Conservation (phyloP, 768 basidiomycete species). For the Lentinula guzmanii region DNA sequence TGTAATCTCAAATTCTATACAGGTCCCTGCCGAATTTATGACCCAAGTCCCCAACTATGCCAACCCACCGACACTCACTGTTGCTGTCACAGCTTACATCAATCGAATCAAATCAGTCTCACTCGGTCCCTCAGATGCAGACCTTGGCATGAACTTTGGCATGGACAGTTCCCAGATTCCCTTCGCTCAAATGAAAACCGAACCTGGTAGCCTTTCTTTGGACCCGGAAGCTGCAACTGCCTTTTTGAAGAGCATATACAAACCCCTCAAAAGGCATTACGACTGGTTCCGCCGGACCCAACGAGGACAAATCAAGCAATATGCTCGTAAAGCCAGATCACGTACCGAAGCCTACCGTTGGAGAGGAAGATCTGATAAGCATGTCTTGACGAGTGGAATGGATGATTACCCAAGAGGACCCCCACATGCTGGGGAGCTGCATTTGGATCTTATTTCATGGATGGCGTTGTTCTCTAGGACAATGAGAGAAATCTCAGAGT, state of each 20-base stretch:
- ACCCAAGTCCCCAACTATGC: slow-evolving; percentile 92
- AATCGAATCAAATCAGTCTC: slow-evolving; percentile 50
- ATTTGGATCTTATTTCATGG: slow-evolving; percentile 92
- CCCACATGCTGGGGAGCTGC: slow-evolving; percentile 87
- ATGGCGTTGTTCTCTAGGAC: slow-evolving; percentile 94
- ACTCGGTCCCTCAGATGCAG: slow-evolving; percentile 44
- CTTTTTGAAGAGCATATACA: slow-evolving; percentile 79
- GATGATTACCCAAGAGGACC: slow-evolving; percentile 94
- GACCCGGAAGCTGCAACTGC: slow-evolving; percentile 54
- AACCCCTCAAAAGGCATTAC: slow-evolving; percentile 83
- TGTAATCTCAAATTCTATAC: slow-evolving; percentile 4
- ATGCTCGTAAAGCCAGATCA: slow-evolving; percentile 78
- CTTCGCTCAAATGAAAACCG: slow-evolving; percentile 8
- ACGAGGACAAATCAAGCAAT: slow-evolving; percentile 90
- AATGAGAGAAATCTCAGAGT: slow-evolving; percentile 86
- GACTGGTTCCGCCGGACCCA: slow-evolving; percentile 96
- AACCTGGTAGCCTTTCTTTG: slow-evolving; percentile 37
- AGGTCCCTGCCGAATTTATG: slow-evolving; percentile 88
- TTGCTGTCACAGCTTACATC: slow-evolving; percentile 92
- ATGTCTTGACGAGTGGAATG: slow-evolving; percentile 92
- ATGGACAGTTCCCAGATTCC: slow-evolving; percentile 48
- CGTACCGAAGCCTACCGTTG: slow-evolving; percentile 89
- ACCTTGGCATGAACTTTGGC: slow-evolving; percentile 63
- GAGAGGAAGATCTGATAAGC: slow-evolving; percentile 81
- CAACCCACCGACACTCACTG: slow-evolving; percentile 91